phyloP scores from a whole-genome alignment of 345 rosid species.

The thale cress (Arabidopsis thaliana) region DNA sequence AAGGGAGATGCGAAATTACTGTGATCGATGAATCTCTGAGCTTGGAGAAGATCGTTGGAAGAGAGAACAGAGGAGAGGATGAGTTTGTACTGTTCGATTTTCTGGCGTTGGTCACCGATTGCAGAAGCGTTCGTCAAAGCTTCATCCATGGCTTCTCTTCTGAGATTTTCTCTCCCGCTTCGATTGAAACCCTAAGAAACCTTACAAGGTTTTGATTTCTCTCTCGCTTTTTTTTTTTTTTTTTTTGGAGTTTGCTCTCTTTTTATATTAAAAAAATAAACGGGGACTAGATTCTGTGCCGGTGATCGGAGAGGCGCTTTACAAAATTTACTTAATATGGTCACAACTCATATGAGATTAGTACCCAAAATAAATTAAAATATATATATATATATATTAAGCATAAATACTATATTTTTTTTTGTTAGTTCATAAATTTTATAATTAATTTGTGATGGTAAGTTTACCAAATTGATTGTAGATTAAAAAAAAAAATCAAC shows the following conservation, averaged over 20 bases:
- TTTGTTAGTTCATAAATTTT: too few species aligned
- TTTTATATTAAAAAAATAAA: neutral
- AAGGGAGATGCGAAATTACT: conserved; percentile 42
- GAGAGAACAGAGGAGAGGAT: conserved; percentile 84
- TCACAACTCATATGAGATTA: neutral
- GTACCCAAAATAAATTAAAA: too few species aligned
- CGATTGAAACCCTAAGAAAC: conserved; percentile 43
- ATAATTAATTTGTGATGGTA: neutral
- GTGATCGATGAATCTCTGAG: conserved; percentile 93
- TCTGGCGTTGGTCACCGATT: conserved; percentile 91
- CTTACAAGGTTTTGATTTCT: neutral
- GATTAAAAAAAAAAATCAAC: too few species aligned
- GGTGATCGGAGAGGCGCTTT: too few species aligned
- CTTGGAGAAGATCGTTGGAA: conserved; percentile 75
- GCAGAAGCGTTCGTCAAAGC: conserved; percentile 77
- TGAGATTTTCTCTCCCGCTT: conserved; percentile 15
- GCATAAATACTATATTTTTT: too few species aligned
- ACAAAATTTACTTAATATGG: too few species aligned
- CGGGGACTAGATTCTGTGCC: too few species aligned
- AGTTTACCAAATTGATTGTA: neutral
- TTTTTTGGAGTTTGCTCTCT: neutral
- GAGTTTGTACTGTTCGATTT: conserved; percentile 97
- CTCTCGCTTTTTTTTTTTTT: neutral
- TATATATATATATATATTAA: too few species aligned
- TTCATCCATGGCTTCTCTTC: conserved; percentile 65